Conservation (phyloP, 2,329 filamentous ascomycete genomes). For the Rhexocercosporidium sp. region DNA sequence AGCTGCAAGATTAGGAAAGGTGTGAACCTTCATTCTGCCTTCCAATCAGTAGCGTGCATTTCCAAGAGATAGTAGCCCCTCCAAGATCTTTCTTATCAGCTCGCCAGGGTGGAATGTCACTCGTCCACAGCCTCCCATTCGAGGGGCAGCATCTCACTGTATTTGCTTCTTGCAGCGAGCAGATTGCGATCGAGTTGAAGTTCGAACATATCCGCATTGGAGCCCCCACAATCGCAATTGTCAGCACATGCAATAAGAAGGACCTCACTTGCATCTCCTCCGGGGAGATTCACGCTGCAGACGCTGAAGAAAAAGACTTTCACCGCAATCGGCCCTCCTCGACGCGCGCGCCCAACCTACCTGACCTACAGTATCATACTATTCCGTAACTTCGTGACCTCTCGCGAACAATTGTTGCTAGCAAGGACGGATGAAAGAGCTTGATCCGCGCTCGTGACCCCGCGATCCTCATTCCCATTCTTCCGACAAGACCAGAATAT, state of each 20-base stretch:
- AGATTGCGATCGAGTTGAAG: neutral
- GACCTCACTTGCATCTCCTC: neutral
- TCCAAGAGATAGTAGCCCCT: conserved; percentile 4
- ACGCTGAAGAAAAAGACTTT: neutral
- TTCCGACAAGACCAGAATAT: neutral
- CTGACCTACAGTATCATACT: neutral
- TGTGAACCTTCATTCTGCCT: neutral
- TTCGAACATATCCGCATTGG: conserved; percentile 13
- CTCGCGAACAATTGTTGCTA: neutral
- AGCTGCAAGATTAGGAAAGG: neutral
- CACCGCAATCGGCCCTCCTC: conserved; percentile 1
- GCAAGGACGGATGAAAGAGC: neutral
- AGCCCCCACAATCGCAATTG: neutral
- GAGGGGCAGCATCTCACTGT: conserved; percentile 13
- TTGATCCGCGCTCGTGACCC: neutral
- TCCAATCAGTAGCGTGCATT: conserved; percentile 11
- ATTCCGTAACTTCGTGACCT: neutral
- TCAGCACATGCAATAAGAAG: conserved; percentile 8
- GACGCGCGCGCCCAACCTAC: neutral
- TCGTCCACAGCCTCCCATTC: conserved; percentile 6
- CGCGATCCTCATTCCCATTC: conserved; percentile 8
- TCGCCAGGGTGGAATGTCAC: conserved; percentile 14
- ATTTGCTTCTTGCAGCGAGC: conserved; percentile 16
- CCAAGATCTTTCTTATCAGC: conserved; percentile 19
- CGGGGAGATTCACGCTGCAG: conserved; percentile 6